A percentile compares a stretch with the other conserved stretches of the same genome.
Evolutionary conservation across 371 early-diverging fungal genomes (phyloP).

Genomic region (Umbelopsis sp.): DNA sequence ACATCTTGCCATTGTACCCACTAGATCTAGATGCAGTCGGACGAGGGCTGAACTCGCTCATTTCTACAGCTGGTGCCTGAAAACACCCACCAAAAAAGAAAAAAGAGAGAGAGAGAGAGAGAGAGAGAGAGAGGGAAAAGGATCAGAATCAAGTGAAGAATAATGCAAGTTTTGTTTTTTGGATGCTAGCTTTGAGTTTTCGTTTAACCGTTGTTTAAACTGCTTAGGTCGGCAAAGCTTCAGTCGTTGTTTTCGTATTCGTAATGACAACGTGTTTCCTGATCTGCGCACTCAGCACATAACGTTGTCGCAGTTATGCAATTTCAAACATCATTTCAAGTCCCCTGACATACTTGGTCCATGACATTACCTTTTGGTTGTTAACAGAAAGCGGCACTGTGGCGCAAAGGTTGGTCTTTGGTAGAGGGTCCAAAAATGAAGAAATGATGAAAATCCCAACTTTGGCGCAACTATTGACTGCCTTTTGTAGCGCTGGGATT

Average conservation of each 20-base stretch:
- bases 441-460: slow-evolving; percentile 1
- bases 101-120: too few species aligned
- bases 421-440: background rate
- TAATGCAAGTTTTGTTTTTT: too few species aligned
- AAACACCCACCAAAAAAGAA: too few species aligned
- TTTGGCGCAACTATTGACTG: background rate
- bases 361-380: slow-evolving; percentile 2
- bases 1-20: background rate
- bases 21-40: slow-evolving; percentile 10
- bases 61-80: background rate
- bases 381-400: slow-evolving; percentile 18
- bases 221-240: too few species aligned
- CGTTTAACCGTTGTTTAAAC: too few species aligned
- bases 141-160: background rate
- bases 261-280: too few species aligned
- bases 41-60: slow-evolving; percentile 16
- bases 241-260: too few species aligned
- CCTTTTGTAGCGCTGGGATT: too few species aligned
- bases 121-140: background rate
- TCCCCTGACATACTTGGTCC: too few species aligned
- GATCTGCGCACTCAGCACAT: background rate
- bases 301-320: background rate
- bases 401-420: background rate
- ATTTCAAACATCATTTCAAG: too few species aligned
- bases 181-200: too few species aligned